Conservation (phyloP, 208 protist species). For the Tritrichomonas foetus region DNA sequence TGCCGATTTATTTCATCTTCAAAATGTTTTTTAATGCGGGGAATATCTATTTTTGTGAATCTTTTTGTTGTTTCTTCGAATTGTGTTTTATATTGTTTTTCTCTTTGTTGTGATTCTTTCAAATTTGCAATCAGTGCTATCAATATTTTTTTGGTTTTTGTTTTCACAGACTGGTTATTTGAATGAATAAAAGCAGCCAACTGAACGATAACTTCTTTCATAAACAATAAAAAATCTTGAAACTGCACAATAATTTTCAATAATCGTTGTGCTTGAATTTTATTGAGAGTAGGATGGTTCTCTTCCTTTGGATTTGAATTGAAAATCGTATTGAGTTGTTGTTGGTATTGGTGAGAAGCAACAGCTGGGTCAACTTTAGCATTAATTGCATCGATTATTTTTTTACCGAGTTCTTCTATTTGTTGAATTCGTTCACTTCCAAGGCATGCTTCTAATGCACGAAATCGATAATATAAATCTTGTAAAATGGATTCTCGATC, state of each 20-base stretch:
- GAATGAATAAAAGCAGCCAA: not conserved
- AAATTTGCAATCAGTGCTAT: not conserved
- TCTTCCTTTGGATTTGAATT: not conserved
- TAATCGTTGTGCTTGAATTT: not conserved
- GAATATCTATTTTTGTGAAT: not conserved
- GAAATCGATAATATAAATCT: not conserved
- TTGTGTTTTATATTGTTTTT: not conserved
- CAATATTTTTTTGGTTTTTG: not conserved
- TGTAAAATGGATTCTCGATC: not conserved
- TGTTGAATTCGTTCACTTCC: not conserved
- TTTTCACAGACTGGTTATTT: not conserved
- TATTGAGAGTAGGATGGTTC: not conserved
- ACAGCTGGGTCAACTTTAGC: not conserved
- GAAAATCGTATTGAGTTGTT: not conserved
- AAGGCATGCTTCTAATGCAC: not conserved
- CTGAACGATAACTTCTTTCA: no score
- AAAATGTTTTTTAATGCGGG: not conserved
- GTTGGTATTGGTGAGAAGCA: not conserved
- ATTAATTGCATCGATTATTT: not conserved
- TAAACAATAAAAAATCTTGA: not conserved
- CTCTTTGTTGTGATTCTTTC: not conserved
- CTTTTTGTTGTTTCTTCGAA: not conserved
- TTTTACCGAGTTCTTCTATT: not conserved
- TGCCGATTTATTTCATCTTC: not conserved
- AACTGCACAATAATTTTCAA: not conserved